phyloP scores from a whole-genome alignment of 2,329 filamentous ascomycete species.

The Tympanopsis confertula region DNA sequence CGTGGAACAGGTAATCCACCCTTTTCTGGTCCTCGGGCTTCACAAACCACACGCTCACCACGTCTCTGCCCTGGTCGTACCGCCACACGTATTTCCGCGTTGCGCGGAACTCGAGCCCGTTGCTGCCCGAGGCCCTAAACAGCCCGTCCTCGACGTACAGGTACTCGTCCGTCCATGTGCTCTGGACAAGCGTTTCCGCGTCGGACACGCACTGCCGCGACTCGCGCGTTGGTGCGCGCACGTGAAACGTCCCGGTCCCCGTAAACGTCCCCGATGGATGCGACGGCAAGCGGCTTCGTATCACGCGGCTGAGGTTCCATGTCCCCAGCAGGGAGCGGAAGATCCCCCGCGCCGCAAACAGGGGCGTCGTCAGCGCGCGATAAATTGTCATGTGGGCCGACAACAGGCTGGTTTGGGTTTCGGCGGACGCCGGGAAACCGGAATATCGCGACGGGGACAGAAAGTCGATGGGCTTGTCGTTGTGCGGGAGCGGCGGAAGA shows the following conservation, averaged over 20 bases:
- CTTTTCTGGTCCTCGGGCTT: slow-evolving; percentile 46
- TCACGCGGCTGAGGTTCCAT: slow-evolving; percentile 51
- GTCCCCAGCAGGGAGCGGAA: slow-evolving; percentile 61
- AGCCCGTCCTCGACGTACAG: slow-evolving; percentile 59
- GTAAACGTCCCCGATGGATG: slow-evolving; percentile 54
- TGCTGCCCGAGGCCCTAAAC: slow-evolving; percentile 40
- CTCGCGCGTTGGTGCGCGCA: slow-evolving; percentile 45
- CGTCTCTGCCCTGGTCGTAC: slow-evolving; percentile 48
- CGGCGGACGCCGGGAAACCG: slow-evolving; percentile 19
- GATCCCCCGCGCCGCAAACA: slow-evolving; percentile 52
- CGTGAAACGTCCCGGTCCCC: slow-evolving; percentile 53
- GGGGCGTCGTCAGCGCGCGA: slow-evolving; percentile 26
- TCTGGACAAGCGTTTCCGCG: slow-evolving; percentile 6
- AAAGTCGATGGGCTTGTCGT: slow-evolving; percentile 34
- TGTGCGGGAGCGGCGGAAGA: slow-evolving; percentile 25
- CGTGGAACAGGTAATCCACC: slow-evolving; percentile 66
- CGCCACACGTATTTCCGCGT: slow-evolving; percentile 62
- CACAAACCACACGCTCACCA: slow-evolving; percentile 63
- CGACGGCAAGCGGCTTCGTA: slow-evolving; percentile 38
- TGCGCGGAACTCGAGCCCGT: slow-evolving; percentile 44
- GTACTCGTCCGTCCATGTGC: slow-evolving; percentile 41
- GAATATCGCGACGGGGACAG: slow-evolving; percentile 45
- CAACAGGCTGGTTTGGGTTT: slow-evolving; percentile 29
- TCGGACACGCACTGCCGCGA: slow-evolving; percentile 24
- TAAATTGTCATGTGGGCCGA: slow-evolving; percentile 30